Evolutionary conservation across 78 protist species (phyloP).

Genomic region (Reticulomyxa filosa): DNA sequence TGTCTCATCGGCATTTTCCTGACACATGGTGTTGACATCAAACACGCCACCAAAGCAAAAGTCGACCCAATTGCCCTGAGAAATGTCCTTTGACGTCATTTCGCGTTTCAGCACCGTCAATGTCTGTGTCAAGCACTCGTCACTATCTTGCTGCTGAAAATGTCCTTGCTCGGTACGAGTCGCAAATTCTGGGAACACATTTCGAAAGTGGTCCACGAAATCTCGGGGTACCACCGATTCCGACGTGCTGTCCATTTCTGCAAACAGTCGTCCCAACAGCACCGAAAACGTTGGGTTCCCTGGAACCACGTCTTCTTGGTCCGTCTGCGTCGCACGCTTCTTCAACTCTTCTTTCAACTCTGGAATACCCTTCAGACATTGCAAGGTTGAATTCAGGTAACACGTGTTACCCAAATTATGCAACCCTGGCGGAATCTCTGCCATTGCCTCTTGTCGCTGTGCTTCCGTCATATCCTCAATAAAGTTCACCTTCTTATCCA

Average conservation of each 20-base stretch:
- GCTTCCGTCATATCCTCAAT: slow-evolving; percentile 5
- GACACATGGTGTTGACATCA: too few species aligned
- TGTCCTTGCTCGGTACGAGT: slow-evolving; percentile 12
- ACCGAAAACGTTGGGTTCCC: background rate
- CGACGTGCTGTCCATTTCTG: background rate
- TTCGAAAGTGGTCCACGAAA: background rate
- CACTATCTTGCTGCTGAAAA: slow-evolving; percentile 20
- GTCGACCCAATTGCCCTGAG: too few species aligned
- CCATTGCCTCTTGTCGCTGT: background rate
- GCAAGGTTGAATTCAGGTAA: slow-evolving; percentile 15
- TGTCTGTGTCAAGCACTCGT: slow-evolving; percentile 26
- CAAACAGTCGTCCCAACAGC: background rate
- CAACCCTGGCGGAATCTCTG: slow-evolving; percentile 15
- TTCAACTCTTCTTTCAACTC: slow-evolving; percentile 6
- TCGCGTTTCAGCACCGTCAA: too few species aligned
- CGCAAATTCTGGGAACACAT: slow-evolving; percentile 11
- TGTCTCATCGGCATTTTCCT: too few species aligned
- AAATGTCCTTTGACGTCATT: too few species aligned
- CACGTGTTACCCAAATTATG: slow-evolving; percentile 29
- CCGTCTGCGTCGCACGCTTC: background rate
- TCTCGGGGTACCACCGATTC: background rate
- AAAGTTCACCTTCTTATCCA: too few species aligned
- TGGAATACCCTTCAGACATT: slow-evolving; percentile 6
- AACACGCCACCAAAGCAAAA: too few species aligned
- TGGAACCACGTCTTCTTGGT: background rate